Evolutionary conservation across 495 filamentous ascomycete species (phyloP).

Genomic region (Neurospora terricola): DNA sequence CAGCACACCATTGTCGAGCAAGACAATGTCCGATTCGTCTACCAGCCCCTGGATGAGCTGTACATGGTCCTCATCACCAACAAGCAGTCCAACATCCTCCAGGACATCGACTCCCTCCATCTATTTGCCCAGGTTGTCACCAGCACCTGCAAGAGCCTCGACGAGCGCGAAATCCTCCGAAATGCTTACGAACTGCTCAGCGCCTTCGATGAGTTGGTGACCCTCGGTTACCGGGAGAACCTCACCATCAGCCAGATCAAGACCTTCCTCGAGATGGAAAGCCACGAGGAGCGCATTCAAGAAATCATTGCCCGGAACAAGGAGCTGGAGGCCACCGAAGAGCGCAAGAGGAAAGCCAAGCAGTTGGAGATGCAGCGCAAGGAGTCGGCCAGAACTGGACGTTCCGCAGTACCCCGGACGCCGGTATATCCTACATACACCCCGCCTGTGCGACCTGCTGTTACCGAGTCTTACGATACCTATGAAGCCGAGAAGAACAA

Average conservation of each 20-base stretch:
- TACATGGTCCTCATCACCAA: constrained; percentile 99
- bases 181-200: constrained; percentile 94
- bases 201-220: constrained; percentile 94
- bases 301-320: constrained; percentile 98
- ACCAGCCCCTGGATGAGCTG: constrained; percentile 95
- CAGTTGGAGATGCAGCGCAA: constrained; percentile 97
- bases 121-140: constrained; percentile 94
- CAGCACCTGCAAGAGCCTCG: constrained; percentile 89
- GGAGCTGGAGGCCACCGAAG: constrained; percentile 93
- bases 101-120: constrained; percentile 97
- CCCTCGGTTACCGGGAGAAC: constrained; percentile 90
- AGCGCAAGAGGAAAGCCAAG: constrained; percentile 96
- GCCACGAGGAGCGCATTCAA: constrained; percentile 95
- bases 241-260: constrained; percentile 91
- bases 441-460: constrained; percentile 60
- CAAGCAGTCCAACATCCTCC: constrained; percentile 96
- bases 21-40: constrained; percentile 98
- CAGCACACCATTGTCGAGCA: constrained; percentile 98
- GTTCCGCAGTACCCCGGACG: constrained; percentile 50
- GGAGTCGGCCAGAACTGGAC: constrained; percentile 55
- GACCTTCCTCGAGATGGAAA: constrained; percentile 98
- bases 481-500: constrained; percentile 98
- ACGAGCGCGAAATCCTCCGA: constrained; percentile 86
- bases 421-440: constrained; percentile 85
- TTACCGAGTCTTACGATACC: constrained; percentile 75